Evolutionary conservation across 1,139 yeast species (phyloP).

Genomic region (Zygosaccharomyces sapae): DNA sequence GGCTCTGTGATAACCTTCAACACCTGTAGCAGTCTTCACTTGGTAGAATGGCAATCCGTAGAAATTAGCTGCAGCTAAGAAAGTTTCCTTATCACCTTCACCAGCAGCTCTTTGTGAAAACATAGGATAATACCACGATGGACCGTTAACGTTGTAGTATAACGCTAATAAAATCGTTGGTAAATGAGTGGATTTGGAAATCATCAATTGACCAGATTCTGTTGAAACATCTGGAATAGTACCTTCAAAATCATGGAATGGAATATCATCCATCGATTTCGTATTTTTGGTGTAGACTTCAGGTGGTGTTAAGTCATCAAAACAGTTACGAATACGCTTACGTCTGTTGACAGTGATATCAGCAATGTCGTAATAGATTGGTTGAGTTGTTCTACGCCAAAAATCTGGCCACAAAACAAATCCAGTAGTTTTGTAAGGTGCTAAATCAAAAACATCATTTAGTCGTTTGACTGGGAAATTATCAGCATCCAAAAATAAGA

Average conservation of each 20-base stretch:
- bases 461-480: slow-evolving; percentile 61
- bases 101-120: slow-evolving; percentile 83
- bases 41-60: slow-evolving; percentile 59
- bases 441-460: slow-evolving; percentile 50
- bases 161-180: slow-evolving; percentile 62
- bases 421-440: slow-evolving; percentile 53
- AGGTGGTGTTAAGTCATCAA: slow-evolving; percentile 39
- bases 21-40: slow-evolving; percentile 44
- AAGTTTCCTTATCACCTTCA: slow-evolving; percentile 90
- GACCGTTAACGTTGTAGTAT: slow-evolving; percentile 78
- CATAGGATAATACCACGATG: slow-evolving; percentile 71
- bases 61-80: slow-evolving; percentile 72
- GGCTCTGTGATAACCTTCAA: slow-evolving; percentile 31
- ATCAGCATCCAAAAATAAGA: slow-evolving; percentile 74
- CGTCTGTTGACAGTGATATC: slow-evolving; percentile 43
- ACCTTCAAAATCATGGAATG: slow-evolving; percentile 64
- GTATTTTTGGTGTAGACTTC: slow-evolving; percentile 34
- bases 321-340: slow-evolving; percentile 42
- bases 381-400: slow-evolving; percentile 72
- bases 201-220: slow-evolving; percentile 78
- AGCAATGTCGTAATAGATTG: slow-evolving; percentile 63
- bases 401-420: slow-evolving; percentile 79
- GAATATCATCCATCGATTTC: slow-evolving; percentile 40
- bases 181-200: slow-evolving; percentile 62
- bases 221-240: slow-evolving; percentile 77